Conservation (phyloP, 805 yeast species). For the Blastobotrys terrestris region DNA sequence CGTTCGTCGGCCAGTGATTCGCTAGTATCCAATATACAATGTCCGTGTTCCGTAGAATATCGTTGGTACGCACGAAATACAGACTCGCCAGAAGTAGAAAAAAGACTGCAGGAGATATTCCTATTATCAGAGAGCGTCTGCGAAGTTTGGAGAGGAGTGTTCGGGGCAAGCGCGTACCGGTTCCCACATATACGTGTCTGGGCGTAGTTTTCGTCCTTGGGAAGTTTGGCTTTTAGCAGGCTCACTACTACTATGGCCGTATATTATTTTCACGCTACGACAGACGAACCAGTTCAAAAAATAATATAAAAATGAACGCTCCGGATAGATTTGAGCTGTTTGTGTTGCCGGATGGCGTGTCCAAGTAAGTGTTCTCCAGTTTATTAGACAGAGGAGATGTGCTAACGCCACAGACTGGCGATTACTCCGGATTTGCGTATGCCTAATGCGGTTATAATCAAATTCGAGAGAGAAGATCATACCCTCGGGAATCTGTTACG, state of each 20-base stretch:
- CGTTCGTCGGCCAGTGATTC: too few species aligned
- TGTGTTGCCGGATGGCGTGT: conserved; percentile 94
- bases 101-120: not conserved
- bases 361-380: conserved; percentile 57
- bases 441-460: conserved; percentile 88
- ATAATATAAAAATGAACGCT: conserved; percentile 68
- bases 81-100: not conserved
- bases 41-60: not conserved
- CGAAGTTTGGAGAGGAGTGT: not conserved
- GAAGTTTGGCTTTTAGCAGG: not conserved
- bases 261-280: not conserved
- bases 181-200: not conserved
- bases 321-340: conserved; percentile 98
- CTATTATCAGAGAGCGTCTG: not conserved
- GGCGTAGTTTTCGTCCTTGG: not conserved
- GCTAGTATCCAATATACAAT: too few species aligned
- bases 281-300: too few species aligned
- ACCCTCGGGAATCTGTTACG: conserved; percentile 88
- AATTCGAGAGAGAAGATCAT: conserved; percentile 96
- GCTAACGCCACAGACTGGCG: conserved; percentile 45
- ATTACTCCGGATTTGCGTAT: conserved; percentile 91
- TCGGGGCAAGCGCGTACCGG: not conserved
- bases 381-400: not conserved
- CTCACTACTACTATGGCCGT: conserved; percentile 3
- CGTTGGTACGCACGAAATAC: too few species aligned